Conservation (phyloP, 2,329 filamentous ascomycete species). For the Ophiosphaerella narmari region DNA sequence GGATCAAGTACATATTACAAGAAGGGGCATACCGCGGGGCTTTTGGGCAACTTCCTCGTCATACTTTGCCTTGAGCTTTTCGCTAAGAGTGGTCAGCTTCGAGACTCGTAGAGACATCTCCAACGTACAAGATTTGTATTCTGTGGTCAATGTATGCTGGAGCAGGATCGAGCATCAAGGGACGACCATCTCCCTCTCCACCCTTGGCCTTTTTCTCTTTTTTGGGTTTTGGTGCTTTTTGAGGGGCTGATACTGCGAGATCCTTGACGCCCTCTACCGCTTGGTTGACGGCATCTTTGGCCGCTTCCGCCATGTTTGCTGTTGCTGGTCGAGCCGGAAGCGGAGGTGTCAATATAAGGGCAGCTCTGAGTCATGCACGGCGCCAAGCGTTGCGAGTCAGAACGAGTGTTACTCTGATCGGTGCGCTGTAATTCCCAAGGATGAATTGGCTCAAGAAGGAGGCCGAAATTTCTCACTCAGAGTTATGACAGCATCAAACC, state of each 20-base stretch:
- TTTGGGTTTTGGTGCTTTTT: slow-evolving; percentile 39
- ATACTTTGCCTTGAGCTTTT: slow-evolving; percentile 82
- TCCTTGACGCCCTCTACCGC: slow-evolving; percentile 65
- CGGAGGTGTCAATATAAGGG: slow-evolving; percentile 20
- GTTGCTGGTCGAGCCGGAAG: slow-evolving; percentile 21
- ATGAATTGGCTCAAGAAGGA: neutral
- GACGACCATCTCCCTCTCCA: slow-evolving; percentile 45
- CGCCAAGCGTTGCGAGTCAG: slow-evolving; percentile 15
- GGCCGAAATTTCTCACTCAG: slow-evolving; percentile 7
- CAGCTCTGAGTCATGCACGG: slow-evolving; percentile 34
- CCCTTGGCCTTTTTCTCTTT: slow-evolving; percentile 55
- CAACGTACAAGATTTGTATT: slow-evolving; percentile 70
- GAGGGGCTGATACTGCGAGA: slow-evolving; percentile 53
- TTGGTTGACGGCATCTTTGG: slow-evolving; percentile 55
- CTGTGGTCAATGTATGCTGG: slow-evolving; percentile 83
- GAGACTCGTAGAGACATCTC: neutral
- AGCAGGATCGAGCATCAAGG: slow-evolving; percentile 56
- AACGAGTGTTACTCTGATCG: neutral
- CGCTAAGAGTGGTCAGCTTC: slow-evolving; percentile 46
- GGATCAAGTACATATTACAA: neutral
- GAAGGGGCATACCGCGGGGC: slow-evolving; percentile 57
- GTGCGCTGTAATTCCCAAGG: too few species aligned
- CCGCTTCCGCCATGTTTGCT: slow-evolving; percentile 54
- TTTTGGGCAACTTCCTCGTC: slow-evolving; percentile 74
- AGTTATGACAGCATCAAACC: slow-evolving; percentile 11